Evolutionary conservation across 1,284 basidiomycete genomes (phyloP).

Genomic region (Athelia psychrophila): DNA sequence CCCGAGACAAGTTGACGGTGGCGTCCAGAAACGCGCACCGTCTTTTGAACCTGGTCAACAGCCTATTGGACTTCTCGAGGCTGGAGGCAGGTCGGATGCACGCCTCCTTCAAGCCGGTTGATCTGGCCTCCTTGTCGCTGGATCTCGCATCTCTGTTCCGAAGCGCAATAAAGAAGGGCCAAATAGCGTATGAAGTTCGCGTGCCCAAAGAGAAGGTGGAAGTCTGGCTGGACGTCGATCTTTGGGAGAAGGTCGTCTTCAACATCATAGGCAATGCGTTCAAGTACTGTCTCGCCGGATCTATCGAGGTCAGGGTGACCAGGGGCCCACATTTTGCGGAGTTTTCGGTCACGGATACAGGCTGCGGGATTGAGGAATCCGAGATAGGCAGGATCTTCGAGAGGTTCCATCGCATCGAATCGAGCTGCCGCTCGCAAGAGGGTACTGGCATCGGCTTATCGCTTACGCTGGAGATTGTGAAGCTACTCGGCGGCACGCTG

Average conservation of each 20-base stretch:
- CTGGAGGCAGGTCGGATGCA: slow-evolving; percentile 22
- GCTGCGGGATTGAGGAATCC: slow-evolving; percentile 21
- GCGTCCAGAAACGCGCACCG: slow-evolving; percentile 23
- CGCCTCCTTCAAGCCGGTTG: slow-evolving; percentile 22
- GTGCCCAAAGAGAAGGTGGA: background rate
- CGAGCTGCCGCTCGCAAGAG: slow-evolving; percentile 24
- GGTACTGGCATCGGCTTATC: slow-evolving; percentile 30
- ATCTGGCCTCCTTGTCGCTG: slow-evolving; percentile 19
- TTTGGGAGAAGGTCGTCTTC: slow-evolving; percentile 31
- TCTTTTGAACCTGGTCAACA: slow-evolving; percentile 24
- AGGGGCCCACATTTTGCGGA: too few relatives aligned
- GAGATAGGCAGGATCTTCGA: slow-evolving; percentile 23
- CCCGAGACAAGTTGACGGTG: slow-evolving; percentile 18
- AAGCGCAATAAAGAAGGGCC: slow-evolving; percentile 23
- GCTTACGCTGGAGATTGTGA: slow-evolving; percentile 27
- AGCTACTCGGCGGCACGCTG: slow-evolving; percentile 23
- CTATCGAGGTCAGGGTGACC: too few relatives aligned
- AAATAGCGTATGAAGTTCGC: slow-evolving; percentile 13
- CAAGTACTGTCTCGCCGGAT: slow-evolving; percentile 17
- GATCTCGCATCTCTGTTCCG: slow-evolving; percentile 28
- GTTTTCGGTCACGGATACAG: slow-evolving; percentile 19
- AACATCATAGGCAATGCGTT: slow-evolving; percentile 29
- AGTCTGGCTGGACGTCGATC: slow-evolving; percentile 23
- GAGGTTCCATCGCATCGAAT: slow-evolving; percentile 26
- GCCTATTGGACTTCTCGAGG: slow-evolving; percentile 27